Conservation (phyloP, 2,329 filamentous ascomycete genomes). For the Nemania diffusa region DNA sequence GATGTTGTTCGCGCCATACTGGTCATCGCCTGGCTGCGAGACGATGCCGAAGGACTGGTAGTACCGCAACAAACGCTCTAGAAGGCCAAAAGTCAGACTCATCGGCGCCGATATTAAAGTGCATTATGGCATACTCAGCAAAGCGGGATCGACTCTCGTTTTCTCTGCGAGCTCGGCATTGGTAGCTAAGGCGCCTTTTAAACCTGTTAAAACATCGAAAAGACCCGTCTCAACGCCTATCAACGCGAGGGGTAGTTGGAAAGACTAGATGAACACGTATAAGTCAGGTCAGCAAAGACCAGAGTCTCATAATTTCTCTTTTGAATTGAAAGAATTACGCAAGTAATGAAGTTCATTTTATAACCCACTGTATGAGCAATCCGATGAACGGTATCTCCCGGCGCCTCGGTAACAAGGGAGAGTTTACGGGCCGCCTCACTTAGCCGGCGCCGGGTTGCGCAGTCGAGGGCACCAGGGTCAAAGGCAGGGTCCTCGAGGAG, state of each 20-base stretch:
- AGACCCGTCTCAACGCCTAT: constrained; percentile 32
- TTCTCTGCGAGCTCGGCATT: constrained; percentile 26
- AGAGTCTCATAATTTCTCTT: neutral
- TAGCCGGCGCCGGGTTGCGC: constrained; percentile 28
- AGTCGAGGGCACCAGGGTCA: constrained; percentile 29
- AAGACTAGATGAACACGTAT: constrained; percentile 9
- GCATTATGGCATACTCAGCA: constrained; percentile 35
- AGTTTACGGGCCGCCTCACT: constrained; percentile 35
- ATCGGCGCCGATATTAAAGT: too few species aligned
- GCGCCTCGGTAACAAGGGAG: constrained; percentile 28
- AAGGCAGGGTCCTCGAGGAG: constrained; percentile 29
- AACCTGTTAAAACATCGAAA: constrained; percentile 27
- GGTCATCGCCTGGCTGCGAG: constrained; percentile 33
- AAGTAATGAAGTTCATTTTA: neutral
- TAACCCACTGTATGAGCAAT: constrained; percentile 27
- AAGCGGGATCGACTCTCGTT: constrained; percentile 31
- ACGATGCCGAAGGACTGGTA: constrained; percentile 42
- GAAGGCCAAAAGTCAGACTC: neutral
- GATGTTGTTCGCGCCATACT: constrained; percentile 39
- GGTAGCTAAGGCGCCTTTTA: constrained; percentile 15
- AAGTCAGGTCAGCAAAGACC: constrained; percentile 9
- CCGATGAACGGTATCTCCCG: constrained; percentile 31
- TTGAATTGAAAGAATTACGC: too few species aligned
- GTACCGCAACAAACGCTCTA: constrained; percentile 41
- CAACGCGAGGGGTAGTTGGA: constrained; percentile 32